These are phyloP conservation scores for Dactylellina cionopaga DNA, from an alignment of 2,329 filamentous ascomycete genomes.

Conservation along the genomic window DNA sequence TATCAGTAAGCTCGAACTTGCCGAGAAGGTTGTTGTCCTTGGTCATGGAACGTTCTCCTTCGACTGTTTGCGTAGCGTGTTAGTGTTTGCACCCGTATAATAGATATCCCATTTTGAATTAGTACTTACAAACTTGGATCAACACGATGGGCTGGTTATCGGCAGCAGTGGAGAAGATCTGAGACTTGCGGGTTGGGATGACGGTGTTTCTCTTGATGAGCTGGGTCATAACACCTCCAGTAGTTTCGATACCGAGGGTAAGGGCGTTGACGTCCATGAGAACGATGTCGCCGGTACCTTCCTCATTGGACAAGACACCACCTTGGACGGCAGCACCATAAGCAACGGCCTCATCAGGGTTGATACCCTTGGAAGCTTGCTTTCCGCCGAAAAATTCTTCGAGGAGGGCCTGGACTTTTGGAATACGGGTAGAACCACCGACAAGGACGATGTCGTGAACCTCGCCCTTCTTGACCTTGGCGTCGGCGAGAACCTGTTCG, in stretches of 20 bases:
- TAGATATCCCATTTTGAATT: neutral
- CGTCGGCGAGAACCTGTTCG: slow-evolving; percentile 97
- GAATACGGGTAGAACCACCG: slow-evolving; percentile 98
- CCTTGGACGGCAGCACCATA: slow-evolving; percentile 97
- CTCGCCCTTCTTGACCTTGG: slow-evolving; percentile 94
- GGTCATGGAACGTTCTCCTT: slow-evolving; percentile 92
- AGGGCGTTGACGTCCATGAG: slow-evolving; percentile 98
- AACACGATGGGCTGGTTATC: slow-evolving; percentile 96
- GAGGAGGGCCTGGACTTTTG: slow-evolving; percentile 92
- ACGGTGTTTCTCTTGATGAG: slow-evolving; percentile 93
- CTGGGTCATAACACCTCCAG: slow-evolving; percentile 97
- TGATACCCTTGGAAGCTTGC: slow-evolving; percentile 99
- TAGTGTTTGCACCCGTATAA: slow-evolving; percentile 7
- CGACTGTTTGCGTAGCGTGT: slow-evolving; percentile 62
- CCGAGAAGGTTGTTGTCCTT: slow-evolving; percentile 98
- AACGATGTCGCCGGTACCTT: slow-evolving; percentile 80
- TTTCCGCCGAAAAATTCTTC: slow-evolving; percentile 96
- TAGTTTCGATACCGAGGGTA: slow-evolving; percentile 96
- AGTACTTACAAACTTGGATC: slow-evolving; percentile 79
- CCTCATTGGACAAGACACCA: slow-evolving; percentile 91
- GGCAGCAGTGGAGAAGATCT: slow-evolving; percentile 96
- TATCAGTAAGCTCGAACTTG: slow-evolving; percentile 97
- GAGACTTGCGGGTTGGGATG: slow-evolving; percentile 94
- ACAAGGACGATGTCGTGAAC: slow-evolving; percentile 97
- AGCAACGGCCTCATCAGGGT: slow-evolving; percentile 98